phyloP scores from a whole-genome alignment of 1,139 yeast species.

The Geotrichum aggregatum region DNA sequence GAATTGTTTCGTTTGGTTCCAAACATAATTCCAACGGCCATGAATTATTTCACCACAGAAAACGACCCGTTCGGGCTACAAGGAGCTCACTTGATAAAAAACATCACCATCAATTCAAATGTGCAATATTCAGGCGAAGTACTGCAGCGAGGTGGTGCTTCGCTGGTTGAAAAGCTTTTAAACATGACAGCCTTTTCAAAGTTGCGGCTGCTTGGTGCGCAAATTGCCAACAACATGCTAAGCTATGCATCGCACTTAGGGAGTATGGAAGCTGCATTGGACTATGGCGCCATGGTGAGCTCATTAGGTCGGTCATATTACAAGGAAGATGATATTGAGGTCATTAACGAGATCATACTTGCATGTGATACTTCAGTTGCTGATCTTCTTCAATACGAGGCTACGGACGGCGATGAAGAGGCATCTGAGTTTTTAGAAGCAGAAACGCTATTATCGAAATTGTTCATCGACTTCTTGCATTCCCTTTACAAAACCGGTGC shows the following conservation, averaged over 20 bases:
- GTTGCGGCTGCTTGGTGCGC: background rate
- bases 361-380: conserved; percentile 24
- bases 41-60: conserved; percentile 15
- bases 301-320: conserved; percentile 1
- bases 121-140: background rate
- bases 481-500: conserved; percentile 4
- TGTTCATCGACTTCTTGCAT: conserved; percentile 15
- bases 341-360: conserved; percentile 22
- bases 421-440: conserved; percentile 6
- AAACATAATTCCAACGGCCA: conserved; percentile 17
- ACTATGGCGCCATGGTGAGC: conserved; percentile 2
- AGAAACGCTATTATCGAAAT: conserved; percentile 8
- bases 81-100: conserved; percentile 30
- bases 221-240: conserved; percentile 1
- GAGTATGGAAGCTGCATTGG: conserved; percentile 8
- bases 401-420: conserved; percentile 13
- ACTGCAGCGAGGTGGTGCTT: conserved; percentile 7
- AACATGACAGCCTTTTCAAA: background rate
- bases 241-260: conserved; percentile 4
- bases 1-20: conserved; percentile 22
- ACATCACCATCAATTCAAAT: conserved; percentile 17
- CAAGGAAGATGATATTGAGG: conserved; percentile 15
- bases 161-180: background rate
- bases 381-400: background rate
- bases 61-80: conserved; percentile 29